Conservation (phyloP, 2,329 filamentous ascomycete genomes). For the Arthrinium puccinioides region DNA sequence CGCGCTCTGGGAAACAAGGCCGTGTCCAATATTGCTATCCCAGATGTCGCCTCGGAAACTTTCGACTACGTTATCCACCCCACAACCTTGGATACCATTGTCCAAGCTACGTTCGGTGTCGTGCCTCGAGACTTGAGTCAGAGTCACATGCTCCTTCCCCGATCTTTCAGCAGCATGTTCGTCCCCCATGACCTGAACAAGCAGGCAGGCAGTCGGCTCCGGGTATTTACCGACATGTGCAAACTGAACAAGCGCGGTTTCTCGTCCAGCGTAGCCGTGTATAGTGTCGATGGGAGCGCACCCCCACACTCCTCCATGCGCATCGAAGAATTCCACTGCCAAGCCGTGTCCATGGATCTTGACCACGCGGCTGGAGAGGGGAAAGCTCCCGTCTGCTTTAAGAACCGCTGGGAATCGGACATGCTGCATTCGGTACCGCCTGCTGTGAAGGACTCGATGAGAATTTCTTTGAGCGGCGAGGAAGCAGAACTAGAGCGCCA, state of each 20-base stretch:
- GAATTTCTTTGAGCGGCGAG: neutral
- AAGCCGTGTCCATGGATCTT: neutral
- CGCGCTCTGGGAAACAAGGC: conserved; percentile 10
- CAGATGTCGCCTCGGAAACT: neutral
- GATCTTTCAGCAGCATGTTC: conserved; percentile 2
- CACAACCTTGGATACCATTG: conserved; percentile 46
- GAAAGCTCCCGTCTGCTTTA: too few relatives aligned
- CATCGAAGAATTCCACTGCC: neutral
- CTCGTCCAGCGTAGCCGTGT: neutral
- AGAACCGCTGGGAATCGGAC: conserved; percentile 3
- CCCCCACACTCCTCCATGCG: neutral
- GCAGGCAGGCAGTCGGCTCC: neutral
- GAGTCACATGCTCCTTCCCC: neutral
- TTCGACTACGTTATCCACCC: conserved; percentile 49
- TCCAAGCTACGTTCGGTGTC: conserved; percentile 39
- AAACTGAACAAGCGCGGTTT: neutral
- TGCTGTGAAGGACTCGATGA: neutral
- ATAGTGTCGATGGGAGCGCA: too few relatives aligned
- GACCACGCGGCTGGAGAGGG: too few relatives aligned
- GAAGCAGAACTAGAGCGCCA: conserved; percentile 1
- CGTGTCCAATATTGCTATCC: conserved; percentile 11
- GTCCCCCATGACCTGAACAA: neutral
- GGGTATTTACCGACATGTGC: neutral
- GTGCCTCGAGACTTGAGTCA: neutral
- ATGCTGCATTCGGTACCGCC: neutral